phyloP scores from a whole-genome alignment of 208 protist species.

The Phytomonas francai region DNA sequence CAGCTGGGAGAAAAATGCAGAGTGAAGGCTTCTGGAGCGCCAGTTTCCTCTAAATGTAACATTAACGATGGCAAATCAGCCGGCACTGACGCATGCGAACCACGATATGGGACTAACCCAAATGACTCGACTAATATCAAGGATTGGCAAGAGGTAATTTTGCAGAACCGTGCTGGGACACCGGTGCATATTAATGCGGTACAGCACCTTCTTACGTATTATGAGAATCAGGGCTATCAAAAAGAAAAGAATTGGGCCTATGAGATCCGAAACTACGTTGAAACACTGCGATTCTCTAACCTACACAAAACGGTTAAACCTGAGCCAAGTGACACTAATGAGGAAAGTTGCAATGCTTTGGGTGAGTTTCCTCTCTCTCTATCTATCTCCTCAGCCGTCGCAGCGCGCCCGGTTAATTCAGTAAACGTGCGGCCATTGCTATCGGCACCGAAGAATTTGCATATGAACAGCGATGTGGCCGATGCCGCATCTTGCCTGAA shows the following conservation, averaged over 20 bases:
- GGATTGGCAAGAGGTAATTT: not conserved
- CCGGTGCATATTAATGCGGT: slow-evolving; percentile 36
- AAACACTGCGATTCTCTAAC: not conserved
- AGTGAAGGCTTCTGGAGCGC: not conserved
- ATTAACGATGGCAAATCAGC: not conserved
- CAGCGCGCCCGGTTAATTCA: not conserved
- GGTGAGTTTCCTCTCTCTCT: not conserved
- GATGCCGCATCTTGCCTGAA: not conserved
- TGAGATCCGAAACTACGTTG: slow-evolving; percentile 1
- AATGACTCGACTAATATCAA: not conserved
- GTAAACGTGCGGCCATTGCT: not conserved
- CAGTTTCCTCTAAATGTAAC: not conserved
- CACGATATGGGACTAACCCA: not conserved
- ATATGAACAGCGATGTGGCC: not conserved
- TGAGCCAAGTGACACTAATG: not conserved
- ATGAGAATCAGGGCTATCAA: slow-evolving; percentile 24
- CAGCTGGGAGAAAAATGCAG: not conserved
- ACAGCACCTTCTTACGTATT: slow-evolving; percentile 23
- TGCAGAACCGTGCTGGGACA: slow-evolving; percentile 24
- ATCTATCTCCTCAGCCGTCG: not conserved
- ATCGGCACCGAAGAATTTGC: not conserved
- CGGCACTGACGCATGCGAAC: not conserved
- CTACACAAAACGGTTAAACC: not conserved
- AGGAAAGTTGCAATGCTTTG: not conserved
- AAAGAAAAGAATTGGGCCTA: slow-evolving; percentile 24